Base-by-base conservation (phyloP, 2,329 filamentous ascomycete species). In the Akanthomyces lecanii region DNA sequence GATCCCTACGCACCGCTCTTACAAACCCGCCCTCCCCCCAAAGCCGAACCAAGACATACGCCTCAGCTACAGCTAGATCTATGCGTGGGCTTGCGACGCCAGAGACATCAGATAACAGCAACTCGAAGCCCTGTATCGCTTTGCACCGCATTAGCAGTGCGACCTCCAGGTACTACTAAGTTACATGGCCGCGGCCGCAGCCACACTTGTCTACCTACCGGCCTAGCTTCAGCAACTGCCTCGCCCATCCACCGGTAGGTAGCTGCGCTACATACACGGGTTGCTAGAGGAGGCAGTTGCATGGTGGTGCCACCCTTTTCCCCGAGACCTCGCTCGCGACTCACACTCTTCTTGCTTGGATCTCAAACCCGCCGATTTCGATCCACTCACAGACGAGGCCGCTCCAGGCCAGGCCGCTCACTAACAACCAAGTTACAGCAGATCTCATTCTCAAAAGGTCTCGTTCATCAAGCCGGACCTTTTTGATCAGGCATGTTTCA, bases 341-440 rank as follows among this genome's bases (percentile, higher is more conserved):
- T 61, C 59, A 55, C 59, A 53, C 48, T 55, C 30, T 61, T 21
- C 23, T 33, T 33, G 30, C 30, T 33, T 33, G 30, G 40, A 48
- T 45, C 59, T 61, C 51, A 54, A n/a, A 18, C 25, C 48, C 12
- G 4, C 6, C 59, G 59, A 54, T 54, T 33, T 38, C 50, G 59
- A 61, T 55, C 59, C 59, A 61, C 42, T 38, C 40, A 61, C 18
- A 48, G n/a, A 16, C 48, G 33, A 40, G 21, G 36, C 8, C n/a
- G n/a, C 21, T 33, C 30, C 30, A 33, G 30, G 30, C 30, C 21
- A 33, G 30, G 30, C 36, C 8, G n/a, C 18, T 40, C 30, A 14
- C 30, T 30, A 54, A 7, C 30, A 1, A 18, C 44, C 40, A 12
- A 45, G 21, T 21, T 21, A 21, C 7, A 5, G n/a, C 12, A 11